These are phyloP conservation scores for Ampelomyces quisqualis DNA, from an alignment of 2,329 filamentous ascomycete genomes.

Conservation along the genomic window DNA sequence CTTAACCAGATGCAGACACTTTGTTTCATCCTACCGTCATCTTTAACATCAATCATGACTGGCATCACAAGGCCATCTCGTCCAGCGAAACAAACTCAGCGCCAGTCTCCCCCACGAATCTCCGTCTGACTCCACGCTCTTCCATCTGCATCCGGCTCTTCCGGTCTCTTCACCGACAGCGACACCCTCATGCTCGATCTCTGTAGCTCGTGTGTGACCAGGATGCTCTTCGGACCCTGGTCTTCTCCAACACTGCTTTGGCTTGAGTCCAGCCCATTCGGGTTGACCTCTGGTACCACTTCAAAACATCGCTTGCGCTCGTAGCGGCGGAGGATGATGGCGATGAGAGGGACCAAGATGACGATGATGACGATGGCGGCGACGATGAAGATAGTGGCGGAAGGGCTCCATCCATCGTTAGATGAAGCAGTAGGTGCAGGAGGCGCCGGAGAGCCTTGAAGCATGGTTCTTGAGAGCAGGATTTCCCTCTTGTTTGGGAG, in stretches of 20 bases:
- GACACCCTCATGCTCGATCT: slow-evolving; percentile 21
- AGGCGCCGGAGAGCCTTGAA: slow-evolving; percentile 14
- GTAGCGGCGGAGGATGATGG: slow-evolving; percentile 20
- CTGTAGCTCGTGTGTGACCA: slow-evolving; percentile 26
- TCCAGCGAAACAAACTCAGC: too few species aligned
- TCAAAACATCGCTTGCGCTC: slow-evolving; percentile 22
- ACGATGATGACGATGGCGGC: slow-evolving; percentile 19
- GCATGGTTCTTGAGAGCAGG: too few species aligned
- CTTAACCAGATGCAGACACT: too few species aligned
- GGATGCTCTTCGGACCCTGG: slow-evolving; percentile 22
- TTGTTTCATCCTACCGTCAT: too few species aligned
- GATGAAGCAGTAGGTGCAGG: background rate
- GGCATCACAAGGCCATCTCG: too few species aligned
- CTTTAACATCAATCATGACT: too few species aligned
- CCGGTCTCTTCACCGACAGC: slow-evolving; percentile 13
- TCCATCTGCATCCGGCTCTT: slow-evolving; percentile 12
- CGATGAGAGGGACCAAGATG: slow-evolving; percentile 21
- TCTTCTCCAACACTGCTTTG: slow-evolving; percentile 17
- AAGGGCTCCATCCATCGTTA: slow-evolving; percentile 20
- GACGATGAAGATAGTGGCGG: slow-evolving; percentile 29
- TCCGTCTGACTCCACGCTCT: slow-evolving; percentile 22
- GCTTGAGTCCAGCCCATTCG: slow-evolving; percentile 7
- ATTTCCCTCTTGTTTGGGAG: too few species aligned
- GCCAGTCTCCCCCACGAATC: slow-evolving; percentile 15
- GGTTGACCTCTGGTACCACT: slow-evolving; percentile 10